Base-by-base conservation (phyloP, 371 early-diverging fungal species). In the Rhizopus stolonifer region DNA sequence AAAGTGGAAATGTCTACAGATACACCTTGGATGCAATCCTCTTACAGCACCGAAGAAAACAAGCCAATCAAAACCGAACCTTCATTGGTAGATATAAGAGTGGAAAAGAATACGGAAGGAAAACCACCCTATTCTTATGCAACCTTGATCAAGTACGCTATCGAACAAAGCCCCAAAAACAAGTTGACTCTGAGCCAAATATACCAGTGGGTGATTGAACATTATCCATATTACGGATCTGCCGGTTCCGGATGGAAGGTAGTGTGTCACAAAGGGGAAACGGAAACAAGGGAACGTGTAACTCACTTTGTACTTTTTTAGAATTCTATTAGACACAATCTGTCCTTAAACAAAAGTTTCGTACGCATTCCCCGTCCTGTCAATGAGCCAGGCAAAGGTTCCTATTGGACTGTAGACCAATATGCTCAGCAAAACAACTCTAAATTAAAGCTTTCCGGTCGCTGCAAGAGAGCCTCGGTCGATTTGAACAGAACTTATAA, bases 321-420 rank as follows among this genome's bases (percentile, higher is more conserved):
- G 85, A 99, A 99, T 70, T 96, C 96, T 3, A 94, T 99, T 44
- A 87, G 99, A 34, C 99, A 99, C 79, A 99, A 99, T 68, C 82
- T 99, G 26, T 94, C 95, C 4, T 79, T 99, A 34, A 99, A 98
- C 75, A 93, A 92, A 66, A 82, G 87, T 43, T 99, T 99, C 68
- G 84, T 91, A 46, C 87, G 94, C 42, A 87, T 95, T 2, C 93
- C 97, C 17, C 81, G 97, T 49, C 89, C 92, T 1, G 77, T 85
- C 54, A 86, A 91, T 58, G 93, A 95, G 61, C 92, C 91, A 4
- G 99, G 99, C 22, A 99, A 99, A 72, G 99, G 99, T 7, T 84
- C 93, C 14, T 97, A 90, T 66, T 98, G 98, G 99, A 85, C 86
- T 4, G 76, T 92, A 8, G 89, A 92, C 54, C 67, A 69, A 38